Percentiles rank a stretch among this genome's conserved stretches.
Evolutionary conservation across 805 yeast species (phyloP).

Genomic region (Wickerhamomyces rabaulensis): DNA sequence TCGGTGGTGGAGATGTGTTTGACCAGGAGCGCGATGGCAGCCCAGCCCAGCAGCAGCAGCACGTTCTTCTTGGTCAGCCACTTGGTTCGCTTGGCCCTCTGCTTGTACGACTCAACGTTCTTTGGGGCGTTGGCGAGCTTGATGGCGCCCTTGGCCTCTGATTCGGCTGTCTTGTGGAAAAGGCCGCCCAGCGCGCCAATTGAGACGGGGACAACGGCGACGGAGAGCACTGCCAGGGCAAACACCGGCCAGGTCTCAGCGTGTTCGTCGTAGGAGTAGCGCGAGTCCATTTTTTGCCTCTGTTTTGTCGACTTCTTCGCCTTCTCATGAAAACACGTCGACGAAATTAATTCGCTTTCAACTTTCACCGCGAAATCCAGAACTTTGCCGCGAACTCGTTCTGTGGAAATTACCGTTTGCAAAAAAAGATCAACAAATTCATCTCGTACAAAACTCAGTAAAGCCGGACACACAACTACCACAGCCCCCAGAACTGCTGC

Average conservation of each 20-base stretch:
- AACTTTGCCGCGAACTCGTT: slow-evolving; percentile 2
- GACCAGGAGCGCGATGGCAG: slow-evolving; percentile 32
- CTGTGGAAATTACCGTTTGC: too few relatives aligned
- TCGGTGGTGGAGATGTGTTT: slow-evolving; percentile 26
- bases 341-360: not conserved
- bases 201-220: slow-evolving; percentile 20
- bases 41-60: slow-evolving; percentile 23
- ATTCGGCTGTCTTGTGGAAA: not conserved
- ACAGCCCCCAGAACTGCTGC: not conserved
- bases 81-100: slow-evolving; percentile 3
- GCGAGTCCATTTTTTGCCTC: slow-evolving; percentile 17
- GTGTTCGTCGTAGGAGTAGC: slow-evolving; percentile 24
- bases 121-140: slow-evolving; percentile 6
- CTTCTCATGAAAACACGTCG: not conserved
- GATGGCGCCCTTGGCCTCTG: slow-evolving; percentile 1
- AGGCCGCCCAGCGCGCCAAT: slow-evolving; percentile 7
- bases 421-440: not conserved
- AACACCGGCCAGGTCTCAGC: slow-evolving; percentile 25
- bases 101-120: slow-evolving; percentile 5
- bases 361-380: not conserved
- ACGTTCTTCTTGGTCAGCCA: slow-evolving; percentile 12
- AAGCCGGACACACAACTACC: too few relatives aligned
- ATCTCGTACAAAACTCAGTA: too few relatives aligned
- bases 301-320: not conserved
- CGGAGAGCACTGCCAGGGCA: slow-evolving; percentile 21